A percentile compares a stretch with the other conserved stretches of the same genome.
Conservation (phyloP, 2,329 filamentous ascomycete species). For the Colletotrichum cuscutae region DNA sequence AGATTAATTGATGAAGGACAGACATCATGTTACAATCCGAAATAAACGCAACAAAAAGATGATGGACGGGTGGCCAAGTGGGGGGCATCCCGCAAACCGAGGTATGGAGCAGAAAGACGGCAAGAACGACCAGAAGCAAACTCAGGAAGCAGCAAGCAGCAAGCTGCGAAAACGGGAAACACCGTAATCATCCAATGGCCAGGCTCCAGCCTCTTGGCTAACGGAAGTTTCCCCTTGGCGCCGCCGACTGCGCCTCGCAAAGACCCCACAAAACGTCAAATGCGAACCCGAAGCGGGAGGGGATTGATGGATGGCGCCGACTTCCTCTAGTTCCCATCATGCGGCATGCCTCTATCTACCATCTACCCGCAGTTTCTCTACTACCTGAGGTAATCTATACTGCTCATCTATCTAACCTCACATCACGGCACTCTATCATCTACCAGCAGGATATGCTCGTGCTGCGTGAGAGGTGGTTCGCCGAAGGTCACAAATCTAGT, state of each 20-base stretch:
- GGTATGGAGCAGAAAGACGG: neutral
- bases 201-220: neutral
- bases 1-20: neutral
- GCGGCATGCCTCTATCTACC: neutral
- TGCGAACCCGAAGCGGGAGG: neutral
- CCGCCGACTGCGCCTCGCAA: conserved; percentile 21
- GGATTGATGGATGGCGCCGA: neutral
- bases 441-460: neutral
- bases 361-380: too few relatives aligned
- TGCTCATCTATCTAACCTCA: neutral
- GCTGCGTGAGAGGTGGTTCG: neutral
- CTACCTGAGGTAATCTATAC: too few relatives aligned
- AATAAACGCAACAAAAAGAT: neutral
- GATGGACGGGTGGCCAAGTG: neutral
- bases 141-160: neutral
- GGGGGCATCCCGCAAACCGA: neutral
- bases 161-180: neutral
- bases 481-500: neutral
- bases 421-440: neutral
- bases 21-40: too few relatives aligned
- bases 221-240: conserved; percentile 26
- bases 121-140: neutral
- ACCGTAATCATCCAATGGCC: neutral
- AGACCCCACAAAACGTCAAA: neutral
- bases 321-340: neutral